phyloP scores from a whole-genome alignment of 192 early-diverging fungal species.

The Glomus cerebriforme region DNA sequence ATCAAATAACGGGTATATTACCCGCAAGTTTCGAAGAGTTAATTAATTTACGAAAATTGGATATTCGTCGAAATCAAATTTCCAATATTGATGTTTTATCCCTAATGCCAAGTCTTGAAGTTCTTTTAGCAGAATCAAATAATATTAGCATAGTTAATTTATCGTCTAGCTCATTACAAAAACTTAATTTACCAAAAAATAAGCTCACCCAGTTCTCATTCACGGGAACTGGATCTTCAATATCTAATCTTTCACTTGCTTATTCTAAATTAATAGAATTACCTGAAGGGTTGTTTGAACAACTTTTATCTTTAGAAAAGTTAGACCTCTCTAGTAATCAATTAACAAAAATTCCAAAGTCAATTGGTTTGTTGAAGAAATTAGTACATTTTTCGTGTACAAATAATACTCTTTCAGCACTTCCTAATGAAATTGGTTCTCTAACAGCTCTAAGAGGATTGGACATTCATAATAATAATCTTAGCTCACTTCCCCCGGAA shows the following conservation, averaged over 20 bases:
- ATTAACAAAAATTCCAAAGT: conserved; percentile 64
- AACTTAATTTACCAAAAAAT: conserved; percentile 65
- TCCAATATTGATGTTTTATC: conserved; percentile 65
- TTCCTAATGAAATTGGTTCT: conserved; percentile 71
- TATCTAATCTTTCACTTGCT: conserved; percentile 59
- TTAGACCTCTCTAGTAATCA: conserved; percentile 73
- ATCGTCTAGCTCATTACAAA: conserved; percentile 56
- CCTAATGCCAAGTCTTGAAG: conserved; percentile 57
- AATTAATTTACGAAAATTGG: conserved; percentile 65
- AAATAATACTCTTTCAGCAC: conserved; percentile 66
- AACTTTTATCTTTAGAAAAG: conserved; percentile 55
- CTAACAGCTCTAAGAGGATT: conserved; percentile 62
- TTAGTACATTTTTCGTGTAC: conserved; percentile 61
- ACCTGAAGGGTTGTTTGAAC: conserved; percentile 59
- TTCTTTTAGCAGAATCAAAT: conserved; percentile 74
- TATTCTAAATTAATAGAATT: conserved; percentile 72
- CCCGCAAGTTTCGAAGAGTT: conserved; percentile 64
- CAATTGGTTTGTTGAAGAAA: conserved; percentile 56
- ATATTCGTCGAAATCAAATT: conserved; percentile 81
- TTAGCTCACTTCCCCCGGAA: conserved; percentile 70
- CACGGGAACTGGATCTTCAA: conserved; percentile 38
- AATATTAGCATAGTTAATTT: conserved; percentile 63
- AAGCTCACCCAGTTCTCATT: conserved; percentile 70
- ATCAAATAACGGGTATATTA: conserved; percentile 69
- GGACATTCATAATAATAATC: conserved; percentile 78